phyloP scores from a whole-genome alignment of 1,139 yeast genomes.

The Diutina sp. region DNA sequence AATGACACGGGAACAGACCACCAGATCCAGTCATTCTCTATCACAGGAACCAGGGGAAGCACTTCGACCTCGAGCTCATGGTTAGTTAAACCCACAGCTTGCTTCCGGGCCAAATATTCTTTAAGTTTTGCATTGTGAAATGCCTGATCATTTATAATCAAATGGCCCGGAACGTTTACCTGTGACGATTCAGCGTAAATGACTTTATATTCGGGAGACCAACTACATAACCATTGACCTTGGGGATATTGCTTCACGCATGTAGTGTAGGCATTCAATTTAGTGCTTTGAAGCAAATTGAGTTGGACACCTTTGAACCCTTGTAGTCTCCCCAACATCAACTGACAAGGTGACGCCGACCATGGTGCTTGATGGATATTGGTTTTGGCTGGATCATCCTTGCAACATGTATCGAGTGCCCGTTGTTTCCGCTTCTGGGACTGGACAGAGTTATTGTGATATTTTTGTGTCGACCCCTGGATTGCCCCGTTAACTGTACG shows the following conservation, averaged over 20 bases:
- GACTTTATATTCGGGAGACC: not conserved
- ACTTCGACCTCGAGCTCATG: not conserved
- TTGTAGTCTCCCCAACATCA: not conserved
- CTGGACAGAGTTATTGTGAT: constrained; percentile 23
- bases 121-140: not conserved
- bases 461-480: constrained; percentile 10
- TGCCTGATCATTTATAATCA: not conserved
- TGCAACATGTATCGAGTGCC: not conserved
- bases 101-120: not conserved
- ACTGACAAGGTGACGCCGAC: not conserved
- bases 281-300: not conserved
- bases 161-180: not conserved
- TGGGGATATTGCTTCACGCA: not conserved
- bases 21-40: not conserved
- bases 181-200: not conserved
- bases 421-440: constrained; percentile 12
- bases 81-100: not conserved
- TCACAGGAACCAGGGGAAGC: not conserved
- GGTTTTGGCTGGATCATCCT: not conserved
- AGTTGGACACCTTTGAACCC: not conserved
- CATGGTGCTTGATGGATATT: not conserved
- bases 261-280: not conserved
- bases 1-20: not conserved
- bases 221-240: not conserved
- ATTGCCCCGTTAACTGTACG: constrained; percentile 24